Evolutionary conservation across 2,329 filamentous ascomycete species (phyloP).

Genomic region (Colletotrichum graminicola): DNA sequence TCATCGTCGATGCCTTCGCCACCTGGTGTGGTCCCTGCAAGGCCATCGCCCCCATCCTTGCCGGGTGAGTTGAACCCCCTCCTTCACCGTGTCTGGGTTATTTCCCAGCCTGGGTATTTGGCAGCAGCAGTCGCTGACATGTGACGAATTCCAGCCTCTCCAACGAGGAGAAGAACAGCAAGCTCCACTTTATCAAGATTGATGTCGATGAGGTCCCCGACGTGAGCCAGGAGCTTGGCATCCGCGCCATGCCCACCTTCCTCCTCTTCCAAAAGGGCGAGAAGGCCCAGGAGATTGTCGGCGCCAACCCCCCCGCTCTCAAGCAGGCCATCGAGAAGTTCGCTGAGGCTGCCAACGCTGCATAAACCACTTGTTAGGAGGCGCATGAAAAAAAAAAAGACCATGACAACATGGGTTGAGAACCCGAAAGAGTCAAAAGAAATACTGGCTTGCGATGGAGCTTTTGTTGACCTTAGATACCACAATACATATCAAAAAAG

Average conservation of each 20-base stretch:
- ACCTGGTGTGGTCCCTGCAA: constrained; percentile 97
- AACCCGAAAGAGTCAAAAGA: neutral
- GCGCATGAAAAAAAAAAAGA: neutral
- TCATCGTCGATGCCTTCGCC: constrained; percentile 89
- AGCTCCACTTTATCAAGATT: constrained; percentile 85
- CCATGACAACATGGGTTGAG: neutral
- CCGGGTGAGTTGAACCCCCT: constrained; percentile 63
- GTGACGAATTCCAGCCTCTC: neutral
- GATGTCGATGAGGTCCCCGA: constrained; percentile 87
- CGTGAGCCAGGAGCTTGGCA: constrained; percentile 79
- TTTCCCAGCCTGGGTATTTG: neutral
- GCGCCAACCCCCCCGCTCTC: constrained; percentile 82
- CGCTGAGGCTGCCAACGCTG: constrained; percentile 8
- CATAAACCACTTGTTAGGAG: neutral
- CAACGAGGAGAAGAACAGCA: constrained; percentile 63
- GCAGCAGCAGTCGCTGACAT: constrained; percentile 1
- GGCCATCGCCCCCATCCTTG: constrained; percentile 82
- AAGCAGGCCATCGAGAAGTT: constrained; percentile 56
- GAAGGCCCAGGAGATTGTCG: constrained; percentile 79
- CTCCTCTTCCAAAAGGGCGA: constrained; percentile 83
- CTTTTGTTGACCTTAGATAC: constrained; percentile 11
- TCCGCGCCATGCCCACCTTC: constrained; percentile 96
- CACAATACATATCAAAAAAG: constrained; percentile 10
- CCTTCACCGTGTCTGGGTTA: neutral
- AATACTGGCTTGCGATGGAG: neutral